Percentiles rank a stretch among this genome's conserved stretches.
phyloP scores from a whole-genome alignment of 106 monocot genomes.

The Chionographis japonica region DNA sequence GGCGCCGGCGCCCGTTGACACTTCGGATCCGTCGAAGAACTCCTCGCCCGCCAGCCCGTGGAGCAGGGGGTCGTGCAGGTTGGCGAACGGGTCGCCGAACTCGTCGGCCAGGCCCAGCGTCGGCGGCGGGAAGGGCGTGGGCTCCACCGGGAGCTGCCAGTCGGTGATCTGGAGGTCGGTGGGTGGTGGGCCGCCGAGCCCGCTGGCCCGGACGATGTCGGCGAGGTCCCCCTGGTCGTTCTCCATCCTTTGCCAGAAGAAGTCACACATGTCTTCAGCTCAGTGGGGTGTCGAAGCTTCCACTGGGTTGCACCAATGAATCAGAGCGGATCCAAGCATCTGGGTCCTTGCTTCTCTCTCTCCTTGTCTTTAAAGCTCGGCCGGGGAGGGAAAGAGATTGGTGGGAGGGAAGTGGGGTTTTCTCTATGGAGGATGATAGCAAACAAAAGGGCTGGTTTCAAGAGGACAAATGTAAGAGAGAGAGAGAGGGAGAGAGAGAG shows the following conservation, averaged over 20 bases:
- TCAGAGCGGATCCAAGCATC: background rate
- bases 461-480: background rate
- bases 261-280: slow-evolving; percentile 25
- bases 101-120: background rate
- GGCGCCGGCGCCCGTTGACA: background rate
- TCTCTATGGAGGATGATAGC: too few species aligned
- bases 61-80: slow-evolving; percentile 16
- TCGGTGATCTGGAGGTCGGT: background rate
- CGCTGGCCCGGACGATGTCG: slow-evolving; percentile 39
- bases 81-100: slow-evolving; percentile 32
- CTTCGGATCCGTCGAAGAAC: slow-evolving; percentile 2
- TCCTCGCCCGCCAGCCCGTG: slow-evolving; percentile 9
- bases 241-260: slow-evolving; percentile 49
- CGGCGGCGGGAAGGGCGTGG: background rate
- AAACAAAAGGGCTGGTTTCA: too few species aligned
- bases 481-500: too few species aligned
- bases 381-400: background rate
- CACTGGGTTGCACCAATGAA: slow-evolving; percentile 2
- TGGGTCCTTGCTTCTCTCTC: background rate
- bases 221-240: slow-evolving; percentile 45
- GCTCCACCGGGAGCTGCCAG: slow-evolving; percentile 15
- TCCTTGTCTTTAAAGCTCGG: background rate
- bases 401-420: background rate
- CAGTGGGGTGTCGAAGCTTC: background rate
- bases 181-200: background rate